Conservation (phyloP, 73 alveolate genomes). For the Loxodes magnus region DNA sequence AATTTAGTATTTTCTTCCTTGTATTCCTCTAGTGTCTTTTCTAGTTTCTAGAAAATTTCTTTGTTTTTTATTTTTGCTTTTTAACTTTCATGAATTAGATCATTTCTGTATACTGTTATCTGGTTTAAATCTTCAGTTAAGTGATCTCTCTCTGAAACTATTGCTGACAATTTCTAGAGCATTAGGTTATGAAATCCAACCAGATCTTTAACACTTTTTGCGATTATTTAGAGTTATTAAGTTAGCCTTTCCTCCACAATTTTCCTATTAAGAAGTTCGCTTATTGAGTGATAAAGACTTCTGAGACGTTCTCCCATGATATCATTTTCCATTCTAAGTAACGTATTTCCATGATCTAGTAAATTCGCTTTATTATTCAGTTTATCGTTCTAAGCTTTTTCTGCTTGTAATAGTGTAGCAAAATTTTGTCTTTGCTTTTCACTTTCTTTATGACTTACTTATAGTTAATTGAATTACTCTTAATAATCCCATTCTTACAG, state of each 20-base stretch:
- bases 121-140: neutral
- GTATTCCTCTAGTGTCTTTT: too few relatives aligned
- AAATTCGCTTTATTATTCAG: conserved; percentile 20
- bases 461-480: too few relatives aligned
- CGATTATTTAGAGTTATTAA: neutral
- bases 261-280: conserved; percentile 21
- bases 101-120: conserved; percentile 6
- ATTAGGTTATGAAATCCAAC: neutral
- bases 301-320: conserved; percentile 39
- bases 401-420: conserved; percentile 12
- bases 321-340: conserved; percentile 34
- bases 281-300: conserved; percentile 26
- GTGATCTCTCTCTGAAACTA: neutral
- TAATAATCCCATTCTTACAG: too few relatives aligned
- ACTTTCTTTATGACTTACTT: neutral
- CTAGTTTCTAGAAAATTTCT: neutral
- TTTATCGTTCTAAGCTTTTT: conserved; percentile 38
- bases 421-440: too few relatives aligned
- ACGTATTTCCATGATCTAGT: conserved; percentile 23
- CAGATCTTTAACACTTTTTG: neutral
- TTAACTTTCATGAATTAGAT: neutral
- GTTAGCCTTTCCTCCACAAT: conserved; percentile 12
- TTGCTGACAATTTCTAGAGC: neutral
- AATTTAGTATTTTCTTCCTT: too few relatives aligned
- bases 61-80: neutral